phyloP scores from a whole-genome alignment of 805 yeast genomes.

The Soucietia sequanensis region DNA sequence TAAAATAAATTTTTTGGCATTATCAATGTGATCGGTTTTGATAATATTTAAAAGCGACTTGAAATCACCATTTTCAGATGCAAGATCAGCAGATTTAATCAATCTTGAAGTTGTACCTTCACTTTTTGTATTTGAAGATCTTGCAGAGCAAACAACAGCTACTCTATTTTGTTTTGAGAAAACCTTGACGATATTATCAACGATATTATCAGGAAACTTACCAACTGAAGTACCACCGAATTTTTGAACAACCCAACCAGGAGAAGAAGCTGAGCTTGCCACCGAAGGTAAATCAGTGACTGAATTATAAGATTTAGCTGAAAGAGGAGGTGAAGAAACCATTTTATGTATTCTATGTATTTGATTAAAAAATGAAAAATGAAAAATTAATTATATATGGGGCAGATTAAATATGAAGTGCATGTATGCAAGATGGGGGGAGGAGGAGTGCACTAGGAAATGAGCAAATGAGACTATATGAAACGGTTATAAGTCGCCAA shows the following conservation, averaged over 20 bases:
- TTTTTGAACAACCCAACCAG: conserved; percentile 66
- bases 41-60: conserved; percentile 60
- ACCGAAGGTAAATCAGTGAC: conserved; percentile 35
- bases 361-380: too few species aligned
- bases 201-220: conserved; percentile 83
- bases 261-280: conserved; percentile 9
- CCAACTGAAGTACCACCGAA: conserved; percentile 98
- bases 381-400: not conserved
- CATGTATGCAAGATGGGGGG: too few species aligned
- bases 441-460: too few species aligned
- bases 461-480: too few species aligned
- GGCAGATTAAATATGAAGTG: too few species aligned
- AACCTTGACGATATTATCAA: conserved; percentile 75
- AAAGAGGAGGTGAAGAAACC: conserved; percentile 19
- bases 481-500: too few species aligned
- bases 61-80: conserved; percentile 61
- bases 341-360: too few species aligned
- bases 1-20: conserved; percentile 59
- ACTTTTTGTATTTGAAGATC: conserved; percentile 85
- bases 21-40: conserved; percentile 72
- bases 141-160: conserved; percentile 94
- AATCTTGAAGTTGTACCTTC: conserved; percentile 95
- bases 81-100: conserved; percentile 77
- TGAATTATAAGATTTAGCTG: conserved; percentile 36
- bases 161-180: conserved; percentile 63